A percentile compares a stretch with the other conserved stretches of the same genome.
Evolutionary conservation across 2,329 filamentous ascomycete species (phyloP).

Genomic region (Tolypocladium tundrense): DNA sequence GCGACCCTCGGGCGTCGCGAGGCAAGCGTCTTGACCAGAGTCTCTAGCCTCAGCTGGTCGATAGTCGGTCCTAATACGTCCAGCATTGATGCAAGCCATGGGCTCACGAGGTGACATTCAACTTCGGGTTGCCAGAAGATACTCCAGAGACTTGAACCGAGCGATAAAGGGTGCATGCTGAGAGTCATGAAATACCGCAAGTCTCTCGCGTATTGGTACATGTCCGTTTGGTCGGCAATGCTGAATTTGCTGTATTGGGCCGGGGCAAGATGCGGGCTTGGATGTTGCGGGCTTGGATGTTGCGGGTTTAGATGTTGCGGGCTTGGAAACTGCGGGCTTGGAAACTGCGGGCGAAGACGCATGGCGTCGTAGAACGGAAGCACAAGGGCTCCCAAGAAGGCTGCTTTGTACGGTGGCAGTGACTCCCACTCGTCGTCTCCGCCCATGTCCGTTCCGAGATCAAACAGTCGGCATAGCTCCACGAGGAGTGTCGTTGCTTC

Average conservation of each 20-base stretch:
- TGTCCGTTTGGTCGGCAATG: not conserved
- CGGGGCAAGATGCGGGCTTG: not conserved
- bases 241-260: not conserved
- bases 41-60: conserved; percentile 2
- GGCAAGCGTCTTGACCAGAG: conserved; percentile 6
- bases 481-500: no score
- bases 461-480: no score
- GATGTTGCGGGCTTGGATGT: no score
- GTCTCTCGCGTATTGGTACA: not conserved
- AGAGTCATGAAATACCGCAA: not conserved
- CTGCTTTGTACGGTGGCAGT: not conserved
- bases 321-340: no score
- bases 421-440: no score
- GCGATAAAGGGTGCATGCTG: not conserved
- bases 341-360: not conserved
- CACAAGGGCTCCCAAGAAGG: not conserved
- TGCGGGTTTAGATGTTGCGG: no score
- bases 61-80: conserved; percentile 5
- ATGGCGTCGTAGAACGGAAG: not conserved
- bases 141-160: not conserved
- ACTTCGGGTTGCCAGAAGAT: conserved; percentile 11
- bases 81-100: conserved; percentile 9
- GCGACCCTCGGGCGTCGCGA: conserved; percentile 8
- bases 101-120: conserved; percentile 12
- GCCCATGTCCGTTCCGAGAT: no score